Conservation (phyloP, 768 basidiomycete species). For the Cystofilobasidium ferigula region DNA sequence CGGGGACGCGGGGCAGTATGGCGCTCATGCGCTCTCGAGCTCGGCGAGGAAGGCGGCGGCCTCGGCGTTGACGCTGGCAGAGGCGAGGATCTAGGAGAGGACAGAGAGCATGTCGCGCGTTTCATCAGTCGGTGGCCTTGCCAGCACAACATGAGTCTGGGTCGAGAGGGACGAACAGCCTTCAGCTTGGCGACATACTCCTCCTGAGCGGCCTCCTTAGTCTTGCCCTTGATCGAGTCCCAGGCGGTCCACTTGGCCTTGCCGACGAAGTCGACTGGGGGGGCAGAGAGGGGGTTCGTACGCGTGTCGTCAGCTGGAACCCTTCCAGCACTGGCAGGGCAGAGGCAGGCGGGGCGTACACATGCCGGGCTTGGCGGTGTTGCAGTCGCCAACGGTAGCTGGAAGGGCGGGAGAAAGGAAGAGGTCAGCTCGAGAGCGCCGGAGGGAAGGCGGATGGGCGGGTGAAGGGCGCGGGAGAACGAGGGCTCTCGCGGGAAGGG, state of each 20-base stretch:
- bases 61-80: not conserved
- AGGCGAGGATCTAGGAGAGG: conserved; percentile 13
- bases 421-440: not conserved
- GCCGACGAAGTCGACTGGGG: conserved; percentile 66
- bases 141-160: not conserved
- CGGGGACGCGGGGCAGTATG: no score
- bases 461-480: not conserved
- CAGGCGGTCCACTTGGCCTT: conserved; percentile 95
- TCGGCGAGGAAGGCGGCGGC: conserved; percentile 19
- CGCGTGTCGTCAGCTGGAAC: not conserved
- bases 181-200: conserved; percentile 68
- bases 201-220: conserved; percentile 58
- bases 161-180: conserved; percentile 43
- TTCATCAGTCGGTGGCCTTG: no score
- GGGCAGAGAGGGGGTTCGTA: not conserved
- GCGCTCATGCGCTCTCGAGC: conserved; percentile 18
- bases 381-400: conserved; percentile 68
- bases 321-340: not conserved
- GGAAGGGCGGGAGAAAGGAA: not conserved
- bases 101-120: not conserved
- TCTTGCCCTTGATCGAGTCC: conserved; percentile 57
- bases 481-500: not conserved
- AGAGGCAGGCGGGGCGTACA: conserved; percentile 1
- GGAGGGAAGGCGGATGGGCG: not conserved
- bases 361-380: conserved; percentile 40